These are phyloP conservation scores for Trichopus zeylanicus DNA, from an alignment of 116 monocot genomes.

Conservation along the genomic window DNA sequence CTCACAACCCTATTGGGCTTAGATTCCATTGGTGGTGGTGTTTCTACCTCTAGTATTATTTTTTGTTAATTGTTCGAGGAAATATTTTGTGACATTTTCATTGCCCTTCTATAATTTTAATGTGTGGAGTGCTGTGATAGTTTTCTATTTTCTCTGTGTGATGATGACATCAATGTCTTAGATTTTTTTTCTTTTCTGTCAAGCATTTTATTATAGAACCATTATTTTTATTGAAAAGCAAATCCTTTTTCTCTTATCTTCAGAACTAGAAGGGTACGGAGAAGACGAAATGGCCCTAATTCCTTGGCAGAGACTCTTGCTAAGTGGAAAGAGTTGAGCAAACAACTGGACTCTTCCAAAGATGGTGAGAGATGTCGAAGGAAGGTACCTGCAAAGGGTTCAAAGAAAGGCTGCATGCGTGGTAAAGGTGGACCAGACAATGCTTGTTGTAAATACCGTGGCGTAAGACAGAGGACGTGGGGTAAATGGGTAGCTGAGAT, in stretches of 20 bases:
- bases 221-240: neutral
- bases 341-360: neutral
- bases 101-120: too few relatives aligned
- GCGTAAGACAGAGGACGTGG: conserved; percentile 49
- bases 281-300: neutral
- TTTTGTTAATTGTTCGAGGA: too few relatives aligned
- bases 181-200: too few relatives aligned
- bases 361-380: neutral
- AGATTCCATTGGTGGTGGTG: too few relatives aligned
- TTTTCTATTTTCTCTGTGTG: too few relatives aligned
- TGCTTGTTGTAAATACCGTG: conserved; percentile 23
- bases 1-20: too few relatives aligned
- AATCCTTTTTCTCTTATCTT: neutral
- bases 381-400: conserved; percentile 6
- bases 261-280: neutral
- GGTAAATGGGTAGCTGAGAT: conserved; percentile 64
- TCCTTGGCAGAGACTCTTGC: conserved; percentile 9
- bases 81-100: too few relatives aligned
- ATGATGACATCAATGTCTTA: too few relatives aligned
- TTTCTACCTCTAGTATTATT: too few relatives aligned
- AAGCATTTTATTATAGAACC: too few relatives aligned
- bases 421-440: conserved; percentile 48
- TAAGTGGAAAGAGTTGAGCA: conserved; percentile 8
- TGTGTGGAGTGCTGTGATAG: too few relatives aligned
- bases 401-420: conserved; percentile 46